Evolutionary conservation across 768 basidiomycete species (phyloP).

Genomic region (Podaxis sp.): DNA sequence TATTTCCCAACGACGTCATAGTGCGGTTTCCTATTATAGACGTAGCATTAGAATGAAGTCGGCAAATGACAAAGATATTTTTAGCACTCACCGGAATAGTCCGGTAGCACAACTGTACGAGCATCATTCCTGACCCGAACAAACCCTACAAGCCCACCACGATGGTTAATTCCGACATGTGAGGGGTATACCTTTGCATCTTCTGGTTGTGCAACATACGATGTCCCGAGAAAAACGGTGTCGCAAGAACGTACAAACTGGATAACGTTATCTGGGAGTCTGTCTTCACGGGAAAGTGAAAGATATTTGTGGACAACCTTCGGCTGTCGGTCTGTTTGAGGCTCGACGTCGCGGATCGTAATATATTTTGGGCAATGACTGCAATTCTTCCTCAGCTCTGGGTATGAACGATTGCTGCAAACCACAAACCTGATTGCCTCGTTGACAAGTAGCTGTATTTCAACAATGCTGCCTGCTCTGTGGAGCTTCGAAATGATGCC

Average conservation of each 20-base stretch:
- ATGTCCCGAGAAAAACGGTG: slow-evolving; percentile 54
- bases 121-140: slow-evolving; percentile 58
- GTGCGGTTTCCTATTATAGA: slow-evolving; percentile 49
- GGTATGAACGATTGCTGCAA: background rate
- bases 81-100: slow-evolving; percentile 48
- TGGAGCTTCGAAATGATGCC: slow-evolving; percentile 39
- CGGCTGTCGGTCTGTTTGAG: slow-evolving; percentile 38
- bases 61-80: too few species aligned
- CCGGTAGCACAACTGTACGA: slow-evolving; percentile 55
- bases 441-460: slow-evolving; percentile 45
- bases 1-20: slow-evolving; percentile 64
- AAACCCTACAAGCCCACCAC: slow-evolving; percentile 63
- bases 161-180: slow-evolving; percentile 62
- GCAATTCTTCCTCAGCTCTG: background rate
- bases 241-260: slow-evolving; percentile 47
- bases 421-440: slow-evolving; percentile 54
- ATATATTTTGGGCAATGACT: slow-evolving; percentile 76
- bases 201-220: slow-evolving; percentile 37
- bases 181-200: slow-evolving; percentile 47
- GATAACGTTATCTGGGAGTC: slow-evolving; percentile 49
- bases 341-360: slow-evolving; percentile 49
- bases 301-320: slow-evolving; percentile 32
- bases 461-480: slow-evolving; percentile 24
- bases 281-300: slow-evolving; percentile 32
- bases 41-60: background rate